Conservation (phyloP, 2,329 filamentous ascomycete species). For the Colletotrichum horii region DNA sequence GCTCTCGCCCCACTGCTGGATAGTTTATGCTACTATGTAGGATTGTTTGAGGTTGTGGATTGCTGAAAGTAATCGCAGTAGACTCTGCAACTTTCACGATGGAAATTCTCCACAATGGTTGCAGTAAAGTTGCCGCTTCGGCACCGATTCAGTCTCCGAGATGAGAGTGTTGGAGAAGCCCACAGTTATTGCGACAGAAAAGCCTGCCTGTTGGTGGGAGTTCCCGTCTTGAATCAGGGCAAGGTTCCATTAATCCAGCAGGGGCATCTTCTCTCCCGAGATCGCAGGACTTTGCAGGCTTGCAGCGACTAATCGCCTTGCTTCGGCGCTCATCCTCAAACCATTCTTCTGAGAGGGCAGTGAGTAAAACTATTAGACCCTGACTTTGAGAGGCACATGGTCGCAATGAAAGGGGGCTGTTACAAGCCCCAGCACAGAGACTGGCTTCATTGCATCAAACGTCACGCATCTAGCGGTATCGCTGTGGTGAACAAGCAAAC, state of each 20-base stretch:
- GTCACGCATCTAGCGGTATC: background rate
- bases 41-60: background rate
- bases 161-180: background rate
- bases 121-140: background rate
- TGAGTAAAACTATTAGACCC: rapidly evolving
- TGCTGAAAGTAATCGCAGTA: background rate
- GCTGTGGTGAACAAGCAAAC: background rate
- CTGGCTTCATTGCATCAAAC: background rate
- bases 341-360: background rate
- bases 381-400: background rate
- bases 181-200: background rate
- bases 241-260: background rate
- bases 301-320: background rate
- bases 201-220: background rate
- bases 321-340: background rate
- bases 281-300: background rate
- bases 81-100: background rate
- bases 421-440: rapidly evolving
- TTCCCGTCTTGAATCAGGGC: background rate
- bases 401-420: background rate
- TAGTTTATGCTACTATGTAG: background rate
- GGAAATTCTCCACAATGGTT: background rate
- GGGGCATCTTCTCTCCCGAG: background rate
- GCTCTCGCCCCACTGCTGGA: background rate
- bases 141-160: background rate